Evolutionary conservation across 1,284 basidiomycete genomes (phyloP).

Genomic region (Irpex sp.): DNA sequence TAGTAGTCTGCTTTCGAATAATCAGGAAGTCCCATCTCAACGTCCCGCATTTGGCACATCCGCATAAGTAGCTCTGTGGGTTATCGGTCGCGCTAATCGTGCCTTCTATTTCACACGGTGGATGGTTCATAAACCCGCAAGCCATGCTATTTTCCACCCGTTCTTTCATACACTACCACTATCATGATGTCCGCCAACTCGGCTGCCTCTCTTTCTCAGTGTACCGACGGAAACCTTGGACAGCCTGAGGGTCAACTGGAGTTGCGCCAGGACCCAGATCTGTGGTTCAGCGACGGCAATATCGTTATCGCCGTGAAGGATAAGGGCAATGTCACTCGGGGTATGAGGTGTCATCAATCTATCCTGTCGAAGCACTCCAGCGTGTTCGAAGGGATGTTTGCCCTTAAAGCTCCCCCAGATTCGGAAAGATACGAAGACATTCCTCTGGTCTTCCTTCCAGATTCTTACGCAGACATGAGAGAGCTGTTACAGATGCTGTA

Average conservation of each 20-base stretch:
- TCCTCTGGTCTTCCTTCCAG: not conserved
- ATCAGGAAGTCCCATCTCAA: too few relatives aligned
- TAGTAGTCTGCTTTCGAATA: too few relatives aligned
- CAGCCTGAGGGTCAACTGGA: not conserved
- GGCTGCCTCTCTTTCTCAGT: too few relatives aligned
- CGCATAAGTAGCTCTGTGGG: too few relatives aligned
- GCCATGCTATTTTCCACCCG: too few relatives aligned
- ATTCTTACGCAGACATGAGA: not conserved
- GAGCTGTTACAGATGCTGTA: not conserved
- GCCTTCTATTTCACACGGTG: too few relatives aligned
- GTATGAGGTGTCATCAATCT: conserved; percentile 9
- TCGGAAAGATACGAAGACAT: not conserved
- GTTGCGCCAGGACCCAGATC: conserved; percentile 2
- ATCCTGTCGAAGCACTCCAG: conserved; percentile 1
- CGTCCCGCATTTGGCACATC: too few relatives aligned
- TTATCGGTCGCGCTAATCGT: too few relatives aligned
- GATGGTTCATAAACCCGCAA: too few relatives aligned
- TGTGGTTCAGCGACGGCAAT: conserved; percentile 13
- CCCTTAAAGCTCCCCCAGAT: not conserved
- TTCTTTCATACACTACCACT: too few relatives aligned
- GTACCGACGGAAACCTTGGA: too few relatives aligned
- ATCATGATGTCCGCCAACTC: too few relatives aligned
- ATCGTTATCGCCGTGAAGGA: conserved; percentile 6
- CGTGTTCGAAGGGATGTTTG: conserved; percentile 4
- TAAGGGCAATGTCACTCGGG: not conserved